Percentiles rank a stretch among this genome's conserved stretches.
These are phyloP conservation scores for Kalaharituber pfeilii DNA, from an alignment of 2,329 filamentous ascomycete species.

Conservation along the genomic window DNA sequence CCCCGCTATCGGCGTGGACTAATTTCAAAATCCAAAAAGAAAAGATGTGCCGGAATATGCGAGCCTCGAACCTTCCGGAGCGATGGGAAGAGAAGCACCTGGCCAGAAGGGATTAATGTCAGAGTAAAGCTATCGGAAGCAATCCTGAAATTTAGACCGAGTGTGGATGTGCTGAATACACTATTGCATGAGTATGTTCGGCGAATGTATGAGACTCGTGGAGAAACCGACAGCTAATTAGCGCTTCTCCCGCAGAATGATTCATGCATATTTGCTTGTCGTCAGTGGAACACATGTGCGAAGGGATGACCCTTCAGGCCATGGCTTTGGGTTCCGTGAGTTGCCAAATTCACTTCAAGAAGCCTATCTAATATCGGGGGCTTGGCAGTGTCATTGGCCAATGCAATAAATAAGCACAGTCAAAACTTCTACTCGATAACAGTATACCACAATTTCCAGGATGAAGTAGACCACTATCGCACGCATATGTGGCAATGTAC, in stretches of 20 bases:
- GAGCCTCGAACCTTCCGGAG: slow-evolving; percentile 25
- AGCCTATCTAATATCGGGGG: neutral
- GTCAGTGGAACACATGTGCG: slow-evolving; percentile 28
- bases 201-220: neutral
- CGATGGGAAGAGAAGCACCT: slow-evolving; percentile 26
- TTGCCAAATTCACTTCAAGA: neutral
- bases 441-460: slow-evolving; percentile 31
- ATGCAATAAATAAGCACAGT: slow-evolving; percentile 30
- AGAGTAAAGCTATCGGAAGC: slow-evolving; percentile 31
- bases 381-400: slow-evolving; percentile 25
- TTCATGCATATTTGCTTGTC: slow-evolving; percentile 34
- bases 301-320: slow-evolving; percentile 30
- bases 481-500: slow-evolving; percentile 32
- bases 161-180: slow-evolving; percentile 30
- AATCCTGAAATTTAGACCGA: slow-evolving; percentile 30
- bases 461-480: slow-evolving; percentile 32
- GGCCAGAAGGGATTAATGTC: slow-evolving; percentile 25
- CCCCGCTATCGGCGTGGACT: no score
- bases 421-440: slow-evolving; percentile 28
- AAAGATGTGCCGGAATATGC: slow-evolving; percentile 31
- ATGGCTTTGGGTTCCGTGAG: slow-evolving; percentile 29
- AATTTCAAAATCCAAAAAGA: neutral
- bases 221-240: neutral
- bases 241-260: slow-evolving; percentile 17
- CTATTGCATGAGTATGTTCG: slow-evolving; percentile 29